Conservation (phyloP, 768 basidiomycete genomes). For the Royoungia palumana region DNA sequence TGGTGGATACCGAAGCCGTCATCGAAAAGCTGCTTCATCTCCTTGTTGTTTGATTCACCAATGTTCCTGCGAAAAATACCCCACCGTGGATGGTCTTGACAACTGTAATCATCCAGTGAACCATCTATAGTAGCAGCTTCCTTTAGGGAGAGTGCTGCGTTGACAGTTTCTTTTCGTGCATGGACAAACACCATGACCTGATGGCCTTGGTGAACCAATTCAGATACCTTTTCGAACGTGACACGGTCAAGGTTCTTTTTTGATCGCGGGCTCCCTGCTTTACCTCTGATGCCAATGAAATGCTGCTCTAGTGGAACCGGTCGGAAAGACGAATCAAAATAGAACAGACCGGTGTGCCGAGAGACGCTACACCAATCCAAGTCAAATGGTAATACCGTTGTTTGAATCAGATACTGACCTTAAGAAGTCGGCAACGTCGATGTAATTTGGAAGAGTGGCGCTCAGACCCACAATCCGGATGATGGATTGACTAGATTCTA, state of each 20-base stretch:
- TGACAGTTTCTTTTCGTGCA: constrained; percentile 96
- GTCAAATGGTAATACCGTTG: not conserved
- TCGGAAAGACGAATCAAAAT: constrained; percentile 95
- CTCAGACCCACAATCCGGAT: constrained; percentile 96
- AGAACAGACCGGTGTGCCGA: constrained; percentile 84
- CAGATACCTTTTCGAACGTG: constrained; percentile 86
- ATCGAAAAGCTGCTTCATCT: constrained; percentile 94
- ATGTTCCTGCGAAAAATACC: constrained; percentile 73
- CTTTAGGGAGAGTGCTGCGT: constrained; percentile 75
- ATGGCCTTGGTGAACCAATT: constrained; percentile 86
- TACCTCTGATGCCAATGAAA: constrained; percentile 91
- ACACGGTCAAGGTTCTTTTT: constrained; percentile 85
- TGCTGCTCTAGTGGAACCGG: constrained; percentile 97
- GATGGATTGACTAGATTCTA: constrained; percentile 93
- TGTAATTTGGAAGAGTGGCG: constrained; percentile 95
- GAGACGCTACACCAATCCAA: constrained; percentile 62
- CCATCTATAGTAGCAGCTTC: constrained; percentile 76
- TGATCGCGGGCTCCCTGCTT: constrained; percentile 67
- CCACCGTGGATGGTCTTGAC: constrained; percentile 77
- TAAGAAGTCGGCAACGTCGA: constrained; percentile 94
- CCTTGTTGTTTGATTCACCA: constrained; percentile 83
- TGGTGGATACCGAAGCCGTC: constrained; percentile 96
- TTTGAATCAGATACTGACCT: constrained; percentile 45
- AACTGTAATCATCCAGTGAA: constrained; percentile 71
- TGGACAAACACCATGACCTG: constrained; percentile 99